Conservation (phyloP, 441 rosid species). For the Eugenia klotzschiana region DNA sequence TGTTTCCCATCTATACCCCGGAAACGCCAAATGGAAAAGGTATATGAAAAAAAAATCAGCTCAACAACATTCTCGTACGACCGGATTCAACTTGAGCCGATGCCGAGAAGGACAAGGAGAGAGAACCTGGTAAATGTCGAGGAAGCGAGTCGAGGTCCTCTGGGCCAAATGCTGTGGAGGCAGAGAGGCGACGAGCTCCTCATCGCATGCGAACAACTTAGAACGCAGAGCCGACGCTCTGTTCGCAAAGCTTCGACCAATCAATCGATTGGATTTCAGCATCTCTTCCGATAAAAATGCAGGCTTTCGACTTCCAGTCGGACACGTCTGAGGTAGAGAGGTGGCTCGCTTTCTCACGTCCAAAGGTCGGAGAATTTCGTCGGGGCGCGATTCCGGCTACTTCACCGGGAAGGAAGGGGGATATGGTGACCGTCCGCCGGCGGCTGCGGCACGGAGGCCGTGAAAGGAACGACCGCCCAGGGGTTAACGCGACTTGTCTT, state of each 20-base stretch:
- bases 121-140: constrained; percentile 54
- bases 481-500: background rate
- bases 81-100: background rate
- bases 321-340: background rate
- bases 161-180: constrained; percentile 27
- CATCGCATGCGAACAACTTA: background rate
- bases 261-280: background rate
- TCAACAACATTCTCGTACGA: background rate
- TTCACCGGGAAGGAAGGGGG: background rate
- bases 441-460: background rate
- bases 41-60: background rate
- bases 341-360: background rate
- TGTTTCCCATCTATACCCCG: constrained; percentile 44
- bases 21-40: background rate
- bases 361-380: background rate
- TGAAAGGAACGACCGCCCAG: background rate
- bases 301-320: background rate
- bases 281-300: background rate
- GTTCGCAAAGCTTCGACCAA: background rate
- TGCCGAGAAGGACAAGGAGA: background rate
- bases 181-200: constrained; percentile 7
- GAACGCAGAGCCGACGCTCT: background rate
- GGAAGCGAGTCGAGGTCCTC: constrained; percentile 44
- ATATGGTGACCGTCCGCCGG: background rate
- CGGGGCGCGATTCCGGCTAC: background rate